Conservation (phyloP, 768 basidiomycete species). For the Pleurotus cornucopiae region DNA sequence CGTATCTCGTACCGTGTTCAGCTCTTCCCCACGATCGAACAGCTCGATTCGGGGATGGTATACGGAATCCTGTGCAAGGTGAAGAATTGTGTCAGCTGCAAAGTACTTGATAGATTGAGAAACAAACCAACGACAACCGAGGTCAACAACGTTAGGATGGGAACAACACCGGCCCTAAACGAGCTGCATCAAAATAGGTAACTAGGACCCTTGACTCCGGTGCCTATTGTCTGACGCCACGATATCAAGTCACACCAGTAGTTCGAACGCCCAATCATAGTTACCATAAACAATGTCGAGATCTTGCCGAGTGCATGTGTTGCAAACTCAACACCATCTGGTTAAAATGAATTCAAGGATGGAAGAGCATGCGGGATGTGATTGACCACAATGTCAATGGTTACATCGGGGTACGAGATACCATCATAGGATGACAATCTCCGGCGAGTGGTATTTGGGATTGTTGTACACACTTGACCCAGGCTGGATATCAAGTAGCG, state of each 20-base stretch:
- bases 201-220: not conserved
- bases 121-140: not conserved
- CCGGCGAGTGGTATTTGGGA: slow-evolving; percentile 55
- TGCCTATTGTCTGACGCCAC: slow-evolving; percentile 2
- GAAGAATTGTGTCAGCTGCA: not conserved
- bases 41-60: not conserved
- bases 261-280: not conserved
- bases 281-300: not conserved
- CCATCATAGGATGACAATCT: slow-evolving; percentile 30
- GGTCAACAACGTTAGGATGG: not conserved
- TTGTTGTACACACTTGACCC: slow-evolving; percentile 88
- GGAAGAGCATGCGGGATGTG: not conserved
- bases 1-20: not conserved
- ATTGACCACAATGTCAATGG: not conserved
- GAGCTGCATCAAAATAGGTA: not conserved
- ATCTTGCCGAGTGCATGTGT: not conserved
- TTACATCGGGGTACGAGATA: not conserved
- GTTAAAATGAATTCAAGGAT: not conserved
- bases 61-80: not conserved
- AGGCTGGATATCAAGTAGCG: slow-evolving; percentile 40
- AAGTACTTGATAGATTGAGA: not conserved
- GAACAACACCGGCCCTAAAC: not conserved
- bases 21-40: not conserved
- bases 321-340: not conserved
- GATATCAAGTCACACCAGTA: not conserved